Base-by-base conservation (phyloP, 2,329 filamentous ascomycete species). In the Nannizziopsis arthrosporioides region DNA sequence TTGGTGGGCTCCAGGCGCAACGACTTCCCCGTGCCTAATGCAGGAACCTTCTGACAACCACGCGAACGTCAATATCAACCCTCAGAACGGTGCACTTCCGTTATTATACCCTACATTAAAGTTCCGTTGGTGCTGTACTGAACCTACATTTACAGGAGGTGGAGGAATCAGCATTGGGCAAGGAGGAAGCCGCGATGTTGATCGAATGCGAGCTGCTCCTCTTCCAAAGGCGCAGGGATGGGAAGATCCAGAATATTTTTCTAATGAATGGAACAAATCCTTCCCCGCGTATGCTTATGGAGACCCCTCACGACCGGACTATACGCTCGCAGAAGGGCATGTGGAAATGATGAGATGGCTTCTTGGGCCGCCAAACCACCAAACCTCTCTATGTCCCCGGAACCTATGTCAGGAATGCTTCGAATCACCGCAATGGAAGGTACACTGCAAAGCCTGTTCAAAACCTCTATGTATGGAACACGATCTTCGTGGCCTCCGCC, bases 101-200 rank as follows among this genome's bases (percentile, higher is more conserved):
- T 51, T 58, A 12, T 57, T 67, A 41, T 70, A 71, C 32, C 73
- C 74, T 10, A 71, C 68, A 49, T 63, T 77, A 50, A 76, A 73
- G 48, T 76, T 77, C 59, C 70, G 73, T 53, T 79, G 76, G 76
- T 79, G 76, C 57, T 79, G 76, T 54, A 70, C 75, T 3, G 75
- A 78, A 54, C 76, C 76, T 12, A 72, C 76, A 43, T 78, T 78
- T 55, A 78, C 75, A 19, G 75, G 75, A 8, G 75, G 76, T 8
- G 76, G 76, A 42, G 75, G 75, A 11, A 78, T 79, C 51, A 75
- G 73, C 32, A 74, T 78, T 44, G 64, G 73, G 11, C 73, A 73
- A n/a, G 68, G 22, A 27, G 22, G 69, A 2, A 72, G 69, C 51
- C 69, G 70, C 53, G 74, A 75, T 40, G 72, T 72, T 12, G 75